Conservation (phyloP, 1,284 basidiomycete genomes). For the Tranzscheliella williamsii region DNA sequence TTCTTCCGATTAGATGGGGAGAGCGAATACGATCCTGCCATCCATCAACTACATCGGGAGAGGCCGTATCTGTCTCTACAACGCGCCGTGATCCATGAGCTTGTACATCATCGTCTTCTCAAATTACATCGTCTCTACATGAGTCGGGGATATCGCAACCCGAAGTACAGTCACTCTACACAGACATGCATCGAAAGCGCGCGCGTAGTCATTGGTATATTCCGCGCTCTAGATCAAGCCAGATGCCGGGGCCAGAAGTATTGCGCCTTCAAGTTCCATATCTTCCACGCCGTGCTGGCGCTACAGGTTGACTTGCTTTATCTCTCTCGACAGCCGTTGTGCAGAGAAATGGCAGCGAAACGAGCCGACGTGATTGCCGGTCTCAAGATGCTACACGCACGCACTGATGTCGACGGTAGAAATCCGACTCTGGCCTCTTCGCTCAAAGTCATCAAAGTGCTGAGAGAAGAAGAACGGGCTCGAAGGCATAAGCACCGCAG, state of each 20-base stretch:
- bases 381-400: slow-evolving; percentile 36
- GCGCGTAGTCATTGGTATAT: slow-evolving; percentile 24
- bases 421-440: slow-evolving; percentile 31
- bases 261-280: slow-evolving; percentile 39
- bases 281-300: slow-evolving; percentile 36
- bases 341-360: slow-evolving; percentile 26
- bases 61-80: slow-evolving; percentile 49
- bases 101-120: slow-evolving; percentile 48
- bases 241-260: slow-evolving; percentile 27
- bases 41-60: slow-evolving; percentile 38
- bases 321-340: slow-evolving; percentile 21
- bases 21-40: slow-evolving; percentile 45
- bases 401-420: slow-evolving; percentile 30
- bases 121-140: slow-evolving; percentile 49
- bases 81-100: slow-evolving; percentile 42
- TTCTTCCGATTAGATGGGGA: slow-evolving; percentile 44
- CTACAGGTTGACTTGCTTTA: slow-evolving; percentile 36
- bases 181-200: slow-evolving; percentile 42
- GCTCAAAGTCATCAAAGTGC: slow-evolving; percentile 40
- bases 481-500: slow-evolving; percentile 6
- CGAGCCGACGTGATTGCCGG: slow-evolving; percentile 28
- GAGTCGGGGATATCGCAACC: slow-evolving; percentile 45
- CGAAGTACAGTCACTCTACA: slow-evolving; percentile 47
- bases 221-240: slow-evolving; percentile 17
- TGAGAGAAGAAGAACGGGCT: slow-evolving; percentile 27